These are phyloP conservation scores for Acacia melanoxylon DNA, from an alignment of 306 rosid genomes.

Conservation along the genomic window DNA sequence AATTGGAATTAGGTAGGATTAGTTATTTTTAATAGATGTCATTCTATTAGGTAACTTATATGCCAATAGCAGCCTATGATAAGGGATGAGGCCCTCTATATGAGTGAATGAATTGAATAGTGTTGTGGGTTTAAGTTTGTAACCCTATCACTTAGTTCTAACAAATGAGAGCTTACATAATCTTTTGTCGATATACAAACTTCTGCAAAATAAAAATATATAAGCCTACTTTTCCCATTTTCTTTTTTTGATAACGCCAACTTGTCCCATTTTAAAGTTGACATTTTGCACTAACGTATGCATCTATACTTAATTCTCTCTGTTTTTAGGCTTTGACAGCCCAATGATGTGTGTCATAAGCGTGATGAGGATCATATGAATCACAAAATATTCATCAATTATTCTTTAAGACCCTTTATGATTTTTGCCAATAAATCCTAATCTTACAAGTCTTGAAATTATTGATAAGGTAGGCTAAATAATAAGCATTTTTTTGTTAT, in stretches of 20 bases:
- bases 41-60: neutral
- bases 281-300: neutral
- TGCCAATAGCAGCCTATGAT: neutral
- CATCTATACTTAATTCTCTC: neutral
- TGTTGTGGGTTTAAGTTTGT: neutral
- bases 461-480: neutral
- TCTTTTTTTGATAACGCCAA: neutral
- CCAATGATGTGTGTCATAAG: neutral
- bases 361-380: neutral
- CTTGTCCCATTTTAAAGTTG: neutral
- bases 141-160: neutral
- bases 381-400: neutral
- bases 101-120: neutral
- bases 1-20: neutral
- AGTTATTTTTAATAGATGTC: neutral
- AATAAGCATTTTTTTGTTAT: neutral
- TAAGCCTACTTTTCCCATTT: no score
- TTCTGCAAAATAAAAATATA: neutral
- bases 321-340: neutral
- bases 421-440: neutral
- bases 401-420: neutral
- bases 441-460: neutral
- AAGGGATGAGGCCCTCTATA: neutral
- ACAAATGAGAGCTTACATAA: neutral
- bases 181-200: neutral